phyloP scores from a whole-genome alignment of 768 basidiomycete species.

The Cyclocybe aegerita region DNA sequence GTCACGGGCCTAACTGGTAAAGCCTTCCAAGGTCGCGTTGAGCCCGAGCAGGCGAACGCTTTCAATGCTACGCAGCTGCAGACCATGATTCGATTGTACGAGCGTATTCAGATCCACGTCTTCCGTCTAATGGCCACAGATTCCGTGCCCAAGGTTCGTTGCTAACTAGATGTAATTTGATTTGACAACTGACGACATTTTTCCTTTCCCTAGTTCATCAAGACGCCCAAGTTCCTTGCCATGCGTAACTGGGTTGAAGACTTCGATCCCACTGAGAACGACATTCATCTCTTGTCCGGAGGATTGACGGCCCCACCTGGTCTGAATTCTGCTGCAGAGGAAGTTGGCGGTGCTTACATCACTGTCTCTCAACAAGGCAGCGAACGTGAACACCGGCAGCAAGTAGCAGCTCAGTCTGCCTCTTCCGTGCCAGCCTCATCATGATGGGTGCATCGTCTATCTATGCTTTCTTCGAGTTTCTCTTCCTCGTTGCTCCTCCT shows the following conservation, averaged over 20 bases:
- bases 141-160: slow-evolving; percentile 89
- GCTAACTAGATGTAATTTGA: background rate
- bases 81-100: slow-evolving; percentile 90
- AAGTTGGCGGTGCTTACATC: slow-evolving; percentile 82
- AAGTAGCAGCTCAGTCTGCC: slow-evolving; percentile 24
- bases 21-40: slow-evolving; percentile 75
- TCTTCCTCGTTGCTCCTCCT: background rate
- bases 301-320: slow-evolving; percentile 70
- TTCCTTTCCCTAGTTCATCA: slow-evolving; percentile 67
- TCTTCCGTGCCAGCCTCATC: slow-evolving; percentile 28
- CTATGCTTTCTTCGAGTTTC: slow-evolving; percentile 6
- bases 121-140: slow-evolving; percentile 98
- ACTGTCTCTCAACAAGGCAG: slow-evolving; percentile 81
- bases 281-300: slow-evolving; percentile 53
- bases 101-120: slow-evolving; percentile 94
- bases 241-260: slow-evolving; percentile 80
- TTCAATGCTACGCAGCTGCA: slow-evolving; percentile 97
- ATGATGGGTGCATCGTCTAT: slow-evolving; percentile 2
- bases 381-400: slow-evolving; percentile 60
- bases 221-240: slow-evolving; percentile 78
- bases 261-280: slow-evolving; percentile 64
- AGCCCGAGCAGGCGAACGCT: slow-evolving; percentile 74
- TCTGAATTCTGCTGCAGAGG: slow-evolving; percentile 57
- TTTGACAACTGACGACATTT: background rate
- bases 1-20: slow-evolving; percentile 78